Base-by-base conservation (phyloP, 176 grass and related monocot genomes). In the Rhynchospora pubera region DNA sequence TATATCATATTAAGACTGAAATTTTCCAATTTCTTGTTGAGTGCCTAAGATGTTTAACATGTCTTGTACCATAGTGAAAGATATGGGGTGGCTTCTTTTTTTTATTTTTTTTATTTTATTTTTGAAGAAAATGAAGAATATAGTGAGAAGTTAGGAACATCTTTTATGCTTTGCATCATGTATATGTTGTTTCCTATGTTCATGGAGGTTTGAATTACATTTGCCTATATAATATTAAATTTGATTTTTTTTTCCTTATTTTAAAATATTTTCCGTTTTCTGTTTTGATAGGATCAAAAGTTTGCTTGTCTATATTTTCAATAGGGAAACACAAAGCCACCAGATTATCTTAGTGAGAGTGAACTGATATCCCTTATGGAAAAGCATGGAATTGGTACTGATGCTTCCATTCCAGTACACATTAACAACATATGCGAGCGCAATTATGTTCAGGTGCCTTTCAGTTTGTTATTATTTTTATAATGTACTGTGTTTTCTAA, bases 281-380 rank as follows among this genome's bases (percentile, higher is more conserved):
- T 73, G 42, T 50, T 73, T 11, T 73, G 70, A 74, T 9, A 52
- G 4, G 2, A 12, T 51, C 10, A 74, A 68, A 52, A 26, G 1
- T 8, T 53, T 51, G 8, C 70, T 10, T 51, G 71, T 53, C 6
- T 24, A 53, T 30, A 75, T 52, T 53, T 75, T 47, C 89, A 71
- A 73, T 78, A 97, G 94, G 94, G 94, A 77, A 94, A 80, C 83
- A 97, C 94, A 13, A 79, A 85, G 48, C 87, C 94, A 83, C 90
- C 94, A 85, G 94, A 97, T 91, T 94, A 97, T 81, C 91, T 97
- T 79, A 94, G 87, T 81, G 94, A 97, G 77, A 97, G 94, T 67
- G 92, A 97, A 84, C 87, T 97, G 73, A 97, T 94, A 53, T 97
- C 94, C 64, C 92, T 97, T 39, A 97, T 97, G 94, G 94, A 97